Evolutionary conservation across 75 land plant genomes (phyloP).

Genomic region (Pinus albicaulis): DNA sequence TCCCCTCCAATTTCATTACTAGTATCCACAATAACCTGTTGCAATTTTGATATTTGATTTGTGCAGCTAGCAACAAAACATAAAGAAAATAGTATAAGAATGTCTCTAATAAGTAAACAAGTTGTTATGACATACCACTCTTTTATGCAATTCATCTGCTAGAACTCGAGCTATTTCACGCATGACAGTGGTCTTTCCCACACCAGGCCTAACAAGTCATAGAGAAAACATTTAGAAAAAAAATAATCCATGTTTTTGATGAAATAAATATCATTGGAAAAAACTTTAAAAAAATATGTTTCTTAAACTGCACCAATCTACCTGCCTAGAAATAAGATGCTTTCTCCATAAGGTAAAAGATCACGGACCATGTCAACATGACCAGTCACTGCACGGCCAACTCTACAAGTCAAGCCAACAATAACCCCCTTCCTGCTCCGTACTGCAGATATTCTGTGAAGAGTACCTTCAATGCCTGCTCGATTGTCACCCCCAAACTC

Average conservation of each 20-base stretch:
- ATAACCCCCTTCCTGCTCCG: constrained; percentile 66
- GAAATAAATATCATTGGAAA: neutral
- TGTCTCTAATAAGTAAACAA: neutral
- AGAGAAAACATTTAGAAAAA: neutral
- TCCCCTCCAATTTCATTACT: constrained; percentile 87
- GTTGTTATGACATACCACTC: constrained; percentile 43
- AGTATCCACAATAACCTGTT: constrained; percentile 77
- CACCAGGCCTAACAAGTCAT: constrained; percentile 55
- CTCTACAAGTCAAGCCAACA: constrained; percentile 76
- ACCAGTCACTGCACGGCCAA: constrained; percentile 77
- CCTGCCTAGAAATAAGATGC: constrained; percentile 82
- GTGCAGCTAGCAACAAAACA: neutral
- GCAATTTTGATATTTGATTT: neutral
- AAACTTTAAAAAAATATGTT: neutral
- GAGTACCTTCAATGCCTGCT: constrained; percentile 81
- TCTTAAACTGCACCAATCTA: constrained; percentile 10
- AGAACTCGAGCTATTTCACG: constrained; percentile 75
- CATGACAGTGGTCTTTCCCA: constrained; percentile 85
- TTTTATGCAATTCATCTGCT: constrained; percentile 62
- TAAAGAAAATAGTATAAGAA: neutral
- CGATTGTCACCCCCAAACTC: constrained; percentile 82
- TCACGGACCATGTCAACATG: constrained; percentile 78
- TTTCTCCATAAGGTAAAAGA: constrained; percentile 55
- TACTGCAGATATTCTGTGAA: constrained; percentile 79
- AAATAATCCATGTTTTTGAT: neutral